These are phyloP conservation scores for Helenozyma rhizophorensis DNA, from an alignment of 805 yeast species.

Conservation along the genomic window DNA sequence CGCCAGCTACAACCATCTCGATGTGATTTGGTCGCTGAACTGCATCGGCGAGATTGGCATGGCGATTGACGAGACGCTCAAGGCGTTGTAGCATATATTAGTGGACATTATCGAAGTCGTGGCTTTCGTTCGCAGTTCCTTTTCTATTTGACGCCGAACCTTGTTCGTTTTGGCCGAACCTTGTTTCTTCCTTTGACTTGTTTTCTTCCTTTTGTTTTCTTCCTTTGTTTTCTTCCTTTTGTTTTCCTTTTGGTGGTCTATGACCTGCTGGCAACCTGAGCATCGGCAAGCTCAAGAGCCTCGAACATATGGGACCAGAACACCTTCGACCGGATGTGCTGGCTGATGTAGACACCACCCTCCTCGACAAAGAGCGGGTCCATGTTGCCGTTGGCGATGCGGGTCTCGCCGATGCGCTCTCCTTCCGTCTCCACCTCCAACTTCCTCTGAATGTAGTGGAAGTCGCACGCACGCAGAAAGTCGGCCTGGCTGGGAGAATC, in stretches of 20 bases:
- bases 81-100: not conserved
- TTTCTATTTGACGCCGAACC: too few relatives aligned
- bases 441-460: slow-evolving; percentile 22
- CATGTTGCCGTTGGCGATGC: slow-evolving; percentile 6
- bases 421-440: slow-evolving; percentile 26
- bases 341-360: slow-evolving; percentile 12
- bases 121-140: too few relatives aligned
- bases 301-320: slow-evolving; percentile 12
- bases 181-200: too few relatives aligned
- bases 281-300: slow-evolving; percentile 13
- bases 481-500: slow-evolving; percentile 6
- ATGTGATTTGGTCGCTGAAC: slow-evolving; percentile 90
- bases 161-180: too few relatives aligned
- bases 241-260: too few relatives aligned
- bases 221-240: too few relatives aligned
- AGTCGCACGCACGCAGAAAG: slow-evolving; percentile 17
- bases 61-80: slow-evolving; percentile 16
- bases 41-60: slow-evolving; percentile 62
- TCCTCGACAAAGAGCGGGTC: slow-evolving; percentile 14
- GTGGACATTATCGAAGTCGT: not conserved
- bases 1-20: slow-evolving; percentile 75
- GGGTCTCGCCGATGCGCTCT: slow-evolving; percentile 27
- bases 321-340: slow-evolving; percentile 7
- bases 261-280: too few relatives aligned
- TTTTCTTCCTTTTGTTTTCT: too few relatives aligned